Evolutionary conservation across 2,329 filamentous ascomycete genomes (phyloP).

Genomic region (Curvularia hawaiiensis): DNA sequence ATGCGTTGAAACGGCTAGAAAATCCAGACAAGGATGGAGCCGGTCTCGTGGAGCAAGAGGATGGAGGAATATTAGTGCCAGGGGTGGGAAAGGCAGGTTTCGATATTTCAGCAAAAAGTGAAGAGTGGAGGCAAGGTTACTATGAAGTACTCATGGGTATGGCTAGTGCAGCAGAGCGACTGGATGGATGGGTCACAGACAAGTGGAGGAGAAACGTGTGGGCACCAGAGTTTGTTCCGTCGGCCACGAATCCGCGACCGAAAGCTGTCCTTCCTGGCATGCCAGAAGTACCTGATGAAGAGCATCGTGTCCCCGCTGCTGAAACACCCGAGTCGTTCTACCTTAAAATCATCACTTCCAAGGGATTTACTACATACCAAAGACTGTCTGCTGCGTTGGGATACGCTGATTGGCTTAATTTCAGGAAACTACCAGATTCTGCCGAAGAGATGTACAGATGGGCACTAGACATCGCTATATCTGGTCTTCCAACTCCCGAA

Average conservation of each 20-base stretch:
- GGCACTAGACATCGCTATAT: conserved; percentile 75
- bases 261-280: conserved; percentile 71
- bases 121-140: conserved; percentile 86
- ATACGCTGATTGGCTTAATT: conserved; percentile 85
- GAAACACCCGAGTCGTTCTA: conserved; percentile 75
- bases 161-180: conserved; percentile 76
- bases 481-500: conserved; percentile 55
- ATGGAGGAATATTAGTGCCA: conserved; percentile 52
- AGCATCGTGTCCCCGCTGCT: conserved; percentile 74
- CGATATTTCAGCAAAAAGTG: conserved; percentile 76
- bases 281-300: conserved; percentile 70
- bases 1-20: conserved; percentile 70
- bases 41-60: conserved; percentile 63
- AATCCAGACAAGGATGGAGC: conserved; percentile 70
- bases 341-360: conserved; percentile 78
- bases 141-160: conserved; percentile 79
- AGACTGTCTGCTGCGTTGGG: conserved; percentile 80
- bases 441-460: conserved; percentile 75
- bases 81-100: conserved; percentile 57
- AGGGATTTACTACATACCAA: conserved; percentile 79
- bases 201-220: conserved; percentile 66
- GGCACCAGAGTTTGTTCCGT: conserved; percentile 74
- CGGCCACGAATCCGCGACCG: conserved; percentile 82
- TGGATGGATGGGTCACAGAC: conserved; percentile 80
- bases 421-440: conserved; percentile 68